Evolutionary conservation across 768 basidiomycete genomes (phyloP), one percentile per base, ranked within the genome.

Genomic region (Holtermannia corniformis): DNA sequence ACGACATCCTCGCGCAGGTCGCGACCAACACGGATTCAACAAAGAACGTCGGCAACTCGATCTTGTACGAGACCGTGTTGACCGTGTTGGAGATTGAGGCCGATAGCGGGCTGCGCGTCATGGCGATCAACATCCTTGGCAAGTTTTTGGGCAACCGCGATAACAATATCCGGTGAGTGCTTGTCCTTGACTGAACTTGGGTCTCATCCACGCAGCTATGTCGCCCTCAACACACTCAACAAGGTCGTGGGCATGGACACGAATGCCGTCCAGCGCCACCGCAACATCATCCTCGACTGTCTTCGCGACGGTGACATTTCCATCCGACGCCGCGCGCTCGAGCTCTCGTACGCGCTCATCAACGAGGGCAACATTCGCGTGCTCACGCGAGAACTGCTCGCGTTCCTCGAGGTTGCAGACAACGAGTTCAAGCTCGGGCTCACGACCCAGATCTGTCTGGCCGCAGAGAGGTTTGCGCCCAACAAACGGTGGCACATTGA

Each of bases 401-500:
- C 89, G 1, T 99, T 97, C 81, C 80, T 99, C 14, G 93, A 97
- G 64, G 88, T 96, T 19, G 93, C 95, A 25, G 95, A 97, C 66
- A 92, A 96, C 57, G 95, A 99, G 70, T 99, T 99, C 78, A 99
- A 99, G 75, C 81, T 89, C 13, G 86, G 89, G 0, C 85, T 99
- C 83, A 99, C 95, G 0, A 96, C 93, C 0, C 93, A 99, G 72
- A 91, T 99, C 45, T 88, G 85, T 50, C 76, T 96, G 22, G 93
- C 91, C 1, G 95, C 95, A 0, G 95, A 99, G 73, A 78, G 91
- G 43, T 97, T 88, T 67, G 93, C 93, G 0, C 95, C 95, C 0
- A 96, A 93, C 72, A 92, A 92, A 73, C 79, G 95, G 58, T 99
- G 93, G 93, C 95, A 99, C 70, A 99, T 99, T 49, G 95, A 97